Evolutionary conservation across 2,329 filamentous ascomycete genomes (phyloP), one percentile per base, ranked within the genome.

Genomic region (Lasiodiplodia citricola): DNA sequence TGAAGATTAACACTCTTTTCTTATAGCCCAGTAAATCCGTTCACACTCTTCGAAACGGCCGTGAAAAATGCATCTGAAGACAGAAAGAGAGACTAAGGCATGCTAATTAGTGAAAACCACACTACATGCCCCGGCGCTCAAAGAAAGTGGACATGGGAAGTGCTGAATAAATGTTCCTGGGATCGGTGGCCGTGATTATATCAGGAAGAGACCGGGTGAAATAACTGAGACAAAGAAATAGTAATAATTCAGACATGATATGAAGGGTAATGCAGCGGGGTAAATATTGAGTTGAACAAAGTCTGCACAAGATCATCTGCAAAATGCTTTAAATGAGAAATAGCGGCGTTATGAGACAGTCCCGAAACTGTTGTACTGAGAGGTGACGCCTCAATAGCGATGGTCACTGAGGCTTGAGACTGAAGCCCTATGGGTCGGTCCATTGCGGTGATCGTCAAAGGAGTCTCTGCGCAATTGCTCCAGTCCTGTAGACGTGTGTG

Each of bases 381-480:
- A 31, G 31, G 3, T 44, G 4, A 16, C 16, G 18, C 21, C 16
- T 55, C 51, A 55, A 23, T 38, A 55, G 3, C 38, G 21, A 2
- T 21, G 47, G 2, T 66, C 63, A 4, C 21, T 56, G 23, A 55
- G 63, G 51, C 63, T 56, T 6, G 63, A 41, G 13, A 47, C 16
- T 10, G 63, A 66, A 23, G 63, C 16, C 63, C 63, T 55, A 37
- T 56, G 50, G 35, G 35, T 66, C 14, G 47, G 60, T 2, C n/a
- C 31, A 18, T 38, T 8, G 18, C 21, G 52, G 18, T 35, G 38
- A 31, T 54, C 60, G 18, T 72, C 71, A 38, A 71, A 71, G 11
- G 73, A 72, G 41, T 71, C 47, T 13, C 69, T 69, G 16, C 70
- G 71, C 6, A 71, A 58, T 8, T 66, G 58, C 6, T 72, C 72